Percentiles rank a stretch among this genome's conserved stretches.
Conservation (phyloP, 441 rosid species). For the Gossypium trilobum region DNA sequence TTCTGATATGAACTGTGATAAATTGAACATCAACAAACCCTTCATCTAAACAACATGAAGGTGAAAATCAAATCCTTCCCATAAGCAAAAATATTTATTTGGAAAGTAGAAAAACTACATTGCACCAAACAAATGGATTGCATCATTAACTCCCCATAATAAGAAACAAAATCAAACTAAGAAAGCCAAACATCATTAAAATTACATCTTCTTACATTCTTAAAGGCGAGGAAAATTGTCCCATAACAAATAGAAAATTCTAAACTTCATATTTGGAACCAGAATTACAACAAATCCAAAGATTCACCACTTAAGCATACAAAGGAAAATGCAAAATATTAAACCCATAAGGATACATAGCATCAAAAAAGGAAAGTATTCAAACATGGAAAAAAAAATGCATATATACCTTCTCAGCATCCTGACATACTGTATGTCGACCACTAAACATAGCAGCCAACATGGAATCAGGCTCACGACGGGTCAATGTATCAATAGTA, state of each 20-base stretch:
- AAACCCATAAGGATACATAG: neutral
- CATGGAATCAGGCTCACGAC: constrained; percentile 84
- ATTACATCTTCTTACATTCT: neutral
- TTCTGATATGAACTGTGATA: neutral
- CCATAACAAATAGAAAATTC: neutral
- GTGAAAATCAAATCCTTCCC: neutral
- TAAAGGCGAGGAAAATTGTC: neutral
- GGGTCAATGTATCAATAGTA: constrained; percentile 67
- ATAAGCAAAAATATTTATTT: neutral
- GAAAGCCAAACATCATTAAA: neutral
- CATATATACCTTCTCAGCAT: constrained; percentile 41
- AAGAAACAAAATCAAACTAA: neutral
- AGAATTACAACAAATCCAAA: neutral
- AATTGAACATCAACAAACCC: neutral
- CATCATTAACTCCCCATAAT: neutral
- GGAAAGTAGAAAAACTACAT: neutral
- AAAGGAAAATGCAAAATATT: neutral
- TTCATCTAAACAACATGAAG: neutral
- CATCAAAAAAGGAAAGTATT: neutral
- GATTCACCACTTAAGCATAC: neutral
- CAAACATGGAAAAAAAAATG: neutral
- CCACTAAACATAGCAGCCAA: constrained; percentile 97
- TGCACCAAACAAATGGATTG: neutral
- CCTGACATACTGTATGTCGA: constrained; percentile 50
- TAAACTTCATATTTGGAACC: neutral